A percentile compares a stretch with the other conserved stretches of the same genome.
Evolutionary conservation across 169 alveolate genomes (phyloP).

Genomic region (Cyclospora cayetanensis): DNA sequence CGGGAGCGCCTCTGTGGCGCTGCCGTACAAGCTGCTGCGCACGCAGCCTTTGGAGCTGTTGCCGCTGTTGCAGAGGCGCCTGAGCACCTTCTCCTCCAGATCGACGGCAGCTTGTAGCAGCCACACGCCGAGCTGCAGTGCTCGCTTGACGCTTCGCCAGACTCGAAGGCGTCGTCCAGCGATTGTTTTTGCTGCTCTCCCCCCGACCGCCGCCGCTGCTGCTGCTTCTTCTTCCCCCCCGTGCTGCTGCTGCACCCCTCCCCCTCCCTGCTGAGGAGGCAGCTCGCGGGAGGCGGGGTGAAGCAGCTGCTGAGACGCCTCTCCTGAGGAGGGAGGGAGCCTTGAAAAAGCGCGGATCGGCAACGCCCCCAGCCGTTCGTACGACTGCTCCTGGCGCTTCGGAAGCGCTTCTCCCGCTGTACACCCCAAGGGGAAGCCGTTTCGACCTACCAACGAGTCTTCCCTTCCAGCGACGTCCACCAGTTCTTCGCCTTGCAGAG

Average conservation of each 20-base stretch:
- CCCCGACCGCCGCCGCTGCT: neutral
- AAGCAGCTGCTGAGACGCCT: no score
- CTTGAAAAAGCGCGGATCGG: no score
- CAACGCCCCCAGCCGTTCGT: no score
- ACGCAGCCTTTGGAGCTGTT: conserved; percentile 18
- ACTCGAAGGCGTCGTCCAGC: neutral
- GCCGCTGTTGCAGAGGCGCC: conserved; percentile 17
- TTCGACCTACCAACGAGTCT: no score
- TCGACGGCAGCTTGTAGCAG: neutral
- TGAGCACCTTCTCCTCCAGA: neutral
- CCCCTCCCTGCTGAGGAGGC: neutral
- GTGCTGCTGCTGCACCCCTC: neutral
- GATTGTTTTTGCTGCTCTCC: neutral
- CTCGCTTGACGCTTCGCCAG: neutral
- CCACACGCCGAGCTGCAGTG: neutral
- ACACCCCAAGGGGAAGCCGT: no score
- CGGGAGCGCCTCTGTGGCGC: neutral
- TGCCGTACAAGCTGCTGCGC: neutral
- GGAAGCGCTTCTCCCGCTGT: no score
- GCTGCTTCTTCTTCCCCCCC: neutral
- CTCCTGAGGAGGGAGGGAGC: no score
- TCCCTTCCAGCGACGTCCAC: no score
- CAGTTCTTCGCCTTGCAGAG: no score
- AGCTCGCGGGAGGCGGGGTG: neutral
- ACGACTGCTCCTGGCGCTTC: no score